A percentile compares a stretch with the other conserved stretches of the same genome.
These are phyloP conservation scores for Anthostomella pinea DNA, from an alignment of 2,329 filamentous ascomycete species.

Conservation along the genomic window DNA sequence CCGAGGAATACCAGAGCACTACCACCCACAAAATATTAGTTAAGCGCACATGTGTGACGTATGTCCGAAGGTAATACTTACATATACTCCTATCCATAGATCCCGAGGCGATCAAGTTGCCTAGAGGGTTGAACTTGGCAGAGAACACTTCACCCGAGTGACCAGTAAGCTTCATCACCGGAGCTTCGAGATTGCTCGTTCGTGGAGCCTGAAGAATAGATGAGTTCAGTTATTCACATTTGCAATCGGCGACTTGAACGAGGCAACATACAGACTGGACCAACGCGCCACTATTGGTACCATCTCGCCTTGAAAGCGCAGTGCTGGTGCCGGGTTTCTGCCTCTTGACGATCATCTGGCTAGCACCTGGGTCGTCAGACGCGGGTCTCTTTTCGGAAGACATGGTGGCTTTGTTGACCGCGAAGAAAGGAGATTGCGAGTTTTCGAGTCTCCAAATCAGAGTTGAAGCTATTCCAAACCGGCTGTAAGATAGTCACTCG, in stretches of 20 bases:
- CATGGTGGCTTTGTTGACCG: conserved; percentile 50
- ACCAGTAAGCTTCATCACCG: conserved; percentile 90
- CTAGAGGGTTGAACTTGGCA: conserved; percentile 84
- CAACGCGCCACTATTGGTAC: conserved; percentile 42
- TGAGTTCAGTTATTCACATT: no score
- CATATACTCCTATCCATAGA: conserved; percentile 92
- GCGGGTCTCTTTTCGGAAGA: conserved; percentile 89
- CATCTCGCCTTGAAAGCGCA: conserved; percentile 51
- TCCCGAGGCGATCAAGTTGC: conserved; percentile 86
- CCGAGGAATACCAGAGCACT: conserved; percentile 94
- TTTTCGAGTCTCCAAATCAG: no score
- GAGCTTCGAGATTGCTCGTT: conserved; percentile 80
- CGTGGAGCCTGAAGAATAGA: conserved; percentile 73
- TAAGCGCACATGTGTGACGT: no score
- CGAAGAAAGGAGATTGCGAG: no score
- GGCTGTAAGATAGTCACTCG: no score
- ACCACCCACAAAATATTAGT: no score
- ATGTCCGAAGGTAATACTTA: conserved; percentile 41
- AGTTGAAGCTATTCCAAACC: no score
- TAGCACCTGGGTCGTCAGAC: conserved; percentile 74
- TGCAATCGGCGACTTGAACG: conserved; percentile 1
- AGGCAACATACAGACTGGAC: conserved; percentile 48
- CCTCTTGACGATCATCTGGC: conserved; percentile 84
- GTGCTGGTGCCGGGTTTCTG: conserved; percentile 64
- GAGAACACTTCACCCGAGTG: conserved; percentile 85